phyloP scores from a whole-genome alignment of 2,329 filamentous ascomycete species.

The Hypoxylon sp. region DNA sequence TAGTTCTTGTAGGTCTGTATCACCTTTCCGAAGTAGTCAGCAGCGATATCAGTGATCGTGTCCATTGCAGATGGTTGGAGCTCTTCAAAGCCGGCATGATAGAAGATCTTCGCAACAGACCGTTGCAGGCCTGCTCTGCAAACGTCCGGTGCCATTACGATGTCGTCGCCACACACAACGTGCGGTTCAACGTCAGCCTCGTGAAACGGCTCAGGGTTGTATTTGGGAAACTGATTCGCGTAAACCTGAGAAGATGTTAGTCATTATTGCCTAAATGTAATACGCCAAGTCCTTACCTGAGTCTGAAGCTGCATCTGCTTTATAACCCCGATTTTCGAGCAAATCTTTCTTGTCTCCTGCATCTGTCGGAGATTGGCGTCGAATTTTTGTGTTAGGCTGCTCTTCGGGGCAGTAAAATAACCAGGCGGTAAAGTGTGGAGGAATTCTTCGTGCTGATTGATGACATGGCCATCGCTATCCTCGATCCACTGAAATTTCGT shows the following conservation, averaged over 20 bases:
- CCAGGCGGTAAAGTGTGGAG: constrained; percentile 81
- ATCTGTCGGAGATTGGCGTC: constrained; percentile 94
- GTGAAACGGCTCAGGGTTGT: constrained; percentile 88
- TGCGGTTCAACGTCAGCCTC: constrained; percentile 91
- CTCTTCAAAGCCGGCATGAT: constrained; percentile 96
- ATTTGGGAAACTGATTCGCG: constrained; percentile 97
- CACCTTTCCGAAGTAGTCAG: constrained; percentile 90
- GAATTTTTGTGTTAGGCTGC: constrained; percentile 81
- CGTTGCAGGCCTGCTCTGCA: constrained; percentile 89
- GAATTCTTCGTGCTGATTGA: constrained; percentile 89
- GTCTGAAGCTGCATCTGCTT: constrained; percentile 99
- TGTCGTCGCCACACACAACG: constrained; percentile 88
- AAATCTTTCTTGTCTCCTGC: constrained; percentile 96
- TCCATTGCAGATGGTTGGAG: constrained; percentile 95
- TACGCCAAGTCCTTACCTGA: constrained; percentile 70
- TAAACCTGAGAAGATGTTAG: constrained; percentile 76
- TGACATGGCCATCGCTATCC: constrained; percentile 87
- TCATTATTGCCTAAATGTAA: constrained; percentile 22
- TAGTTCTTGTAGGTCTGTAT: constrained; percentile 84
- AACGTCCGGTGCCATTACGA: constrained; percentile 85
- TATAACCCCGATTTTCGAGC: constrained; percentile 95
- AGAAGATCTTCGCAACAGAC: constrained; percentile 94
- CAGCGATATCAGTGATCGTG: constrained; percentile 87
- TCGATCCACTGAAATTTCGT: constrained; percentile 87
- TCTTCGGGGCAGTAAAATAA: constrained; percentile 80